A percentile compares a stretch with the other conserved stretches of the same genome.
Conservation (phyloP, 805 yeast genomes). For the Tetrapisispora nanseiensis region DNA sequence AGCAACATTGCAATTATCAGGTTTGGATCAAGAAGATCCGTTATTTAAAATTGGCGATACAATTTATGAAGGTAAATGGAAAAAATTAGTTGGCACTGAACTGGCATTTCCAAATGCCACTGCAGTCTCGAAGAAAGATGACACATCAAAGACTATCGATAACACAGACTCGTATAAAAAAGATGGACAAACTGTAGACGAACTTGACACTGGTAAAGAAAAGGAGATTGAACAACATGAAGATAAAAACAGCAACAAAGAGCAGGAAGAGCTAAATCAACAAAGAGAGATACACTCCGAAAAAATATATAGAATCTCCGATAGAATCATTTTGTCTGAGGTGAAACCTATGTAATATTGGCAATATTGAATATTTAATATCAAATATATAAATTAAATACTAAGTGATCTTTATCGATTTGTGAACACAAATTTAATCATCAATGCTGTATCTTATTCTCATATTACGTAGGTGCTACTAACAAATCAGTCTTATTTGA, state of each 20-base stretch:
- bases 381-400: no score
- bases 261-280: no score
- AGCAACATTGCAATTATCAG: constrained; percentile 44
- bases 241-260: constrained; percentile 8
- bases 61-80: constrained; percentile 70
- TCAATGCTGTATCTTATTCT: no score
- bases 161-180: no score
- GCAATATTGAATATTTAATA: no score
- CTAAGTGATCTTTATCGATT: no score
- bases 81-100: constrained; percentile 69
- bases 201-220: no score
- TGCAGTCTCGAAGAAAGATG: constrained; percentile 10
- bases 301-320: constrained; percentile 23
- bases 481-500: no score
- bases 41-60: constrained; percentile 47
- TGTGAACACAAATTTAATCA: no score
- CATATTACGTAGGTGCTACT: no score
- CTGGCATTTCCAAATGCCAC: constrained; percentile 31
- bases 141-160: background rate
- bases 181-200: no score
- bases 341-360: constrained; percentile 22
- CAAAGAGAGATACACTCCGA: background rate
- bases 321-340: constrained; percentile 18
- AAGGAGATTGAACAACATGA: constrained; percentile 4
- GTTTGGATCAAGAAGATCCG: constrained; percentile 46